A percentile compares a stretch with the other conserved stretches of the same genome.
phyloP scores from a whole-genome alignment of 202 grass and related monocot genomes.

The Setaria viridis region DNA sequence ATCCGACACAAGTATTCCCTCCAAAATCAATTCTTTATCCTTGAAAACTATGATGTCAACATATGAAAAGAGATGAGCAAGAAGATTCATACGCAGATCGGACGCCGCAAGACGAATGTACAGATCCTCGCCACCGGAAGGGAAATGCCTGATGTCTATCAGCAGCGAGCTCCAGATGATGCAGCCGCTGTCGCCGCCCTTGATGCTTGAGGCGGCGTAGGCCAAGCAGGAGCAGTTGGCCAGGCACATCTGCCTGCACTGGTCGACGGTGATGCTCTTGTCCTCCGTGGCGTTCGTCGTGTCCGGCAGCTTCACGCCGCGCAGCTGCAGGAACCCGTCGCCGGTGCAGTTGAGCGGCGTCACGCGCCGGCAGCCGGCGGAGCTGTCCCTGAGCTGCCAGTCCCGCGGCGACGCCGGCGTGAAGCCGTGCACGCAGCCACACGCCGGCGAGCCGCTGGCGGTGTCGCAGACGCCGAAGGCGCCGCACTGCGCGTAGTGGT shows the following conservation, averaged over 20 bases:
- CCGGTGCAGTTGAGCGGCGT: slow-evolving; percentile 64
- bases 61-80: slow-evolving; percentile 16
- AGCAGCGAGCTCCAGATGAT: slow-evolving; percentile 65
- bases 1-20: background rate
- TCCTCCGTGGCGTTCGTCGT: slow-evolving; percentile 63
- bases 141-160: slow-evolving; percentile 62
- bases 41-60: background rate
- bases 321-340: slow-evolving; percentile 63
- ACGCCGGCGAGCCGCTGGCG: slow-evolving; percentile 23
- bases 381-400: slow-evolving; percentile 65
- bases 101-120: slow-evolving; percentile 78
- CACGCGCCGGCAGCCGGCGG: slow-evolving; percentile 57
- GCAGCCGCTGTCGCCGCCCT: slow-evolving; percentile 61
- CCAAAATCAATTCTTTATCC: background rate
- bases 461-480: slow-evolving; percentile 65
- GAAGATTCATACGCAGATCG: slow-evolving; percentile 60
- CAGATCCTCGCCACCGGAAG: slow-evolving; percentile 52
- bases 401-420: slow-evolving; percentile 53
- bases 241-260: slow-evolving; percentile 69
- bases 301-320: slow-evolving; percentile 72
- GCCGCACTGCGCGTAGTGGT: slow-evolving; percentile 67
- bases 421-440: slow-evolving; percentile 67
- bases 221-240: slow-evolving; percentile 78
- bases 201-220: slow-evolving; percentile 61
- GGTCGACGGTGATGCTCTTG: slow-evolving; percentile 48